Evolutionary conservation across 257 asterid genomes (phyloP).

Genomic region (Paulownia fortunei): DNA sequence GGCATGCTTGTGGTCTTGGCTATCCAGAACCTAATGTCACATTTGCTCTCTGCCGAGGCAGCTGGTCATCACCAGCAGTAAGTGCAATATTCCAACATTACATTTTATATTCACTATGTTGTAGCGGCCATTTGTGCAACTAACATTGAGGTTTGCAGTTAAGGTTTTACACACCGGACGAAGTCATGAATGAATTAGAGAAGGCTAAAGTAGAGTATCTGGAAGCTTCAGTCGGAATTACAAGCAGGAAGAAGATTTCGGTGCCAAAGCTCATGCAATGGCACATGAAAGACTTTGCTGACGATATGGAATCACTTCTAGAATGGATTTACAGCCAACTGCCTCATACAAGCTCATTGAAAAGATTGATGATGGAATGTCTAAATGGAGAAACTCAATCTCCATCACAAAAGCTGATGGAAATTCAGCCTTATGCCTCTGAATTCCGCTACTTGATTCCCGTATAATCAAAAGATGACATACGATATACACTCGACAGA

Average conservation of each 20-base stretch:
- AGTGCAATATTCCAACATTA: constrained; percentile 37
- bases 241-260: constrained; percentile 72
- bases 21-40: constrained; percentile 94
- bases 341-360: constrained; percentile 62
- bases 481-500: constrained; percentile 29
- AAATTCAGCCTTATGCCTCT: constrained; percentile 70
- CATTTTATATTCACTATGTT: constrained; percentile 12
- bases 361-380: constrained; percentile 82
- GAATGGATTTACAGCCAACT: constrained; percentile 98
- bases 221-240: constrained; percentile 86
- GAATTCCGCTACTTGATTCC: constrained; percentile 87
- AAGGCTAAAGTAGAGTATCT: constrained; percentile 87
- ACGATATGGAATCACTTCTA: constrained; percentile 80
- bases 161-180: constrained; percentile 69
- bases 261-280: constrained; percentile 83
- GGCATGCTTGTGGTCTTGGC: constrained; percentile 82
- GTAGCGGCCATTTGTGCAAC: constrained; percentile 20
- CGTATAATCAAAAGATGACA: constrained; percentile 28
- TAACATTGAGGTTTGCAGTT: constrained; percentile 53
- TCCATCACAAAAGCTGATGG: constrained; percentile 57
- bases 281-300: constrained; percentile 93
- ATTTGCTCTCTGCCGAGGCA: constrained; percentile 91
- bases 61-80: constrained; percentile 98
- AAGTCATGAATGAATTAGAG: constrained; percentile 80
- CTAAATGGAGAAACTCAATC: constrained; percentile 63